These are phyloP conservation scores for Suillus ampliporus DNA, from an alignment of 768 basidiomycete genomes.

Conservation along the genomic window DNA sequence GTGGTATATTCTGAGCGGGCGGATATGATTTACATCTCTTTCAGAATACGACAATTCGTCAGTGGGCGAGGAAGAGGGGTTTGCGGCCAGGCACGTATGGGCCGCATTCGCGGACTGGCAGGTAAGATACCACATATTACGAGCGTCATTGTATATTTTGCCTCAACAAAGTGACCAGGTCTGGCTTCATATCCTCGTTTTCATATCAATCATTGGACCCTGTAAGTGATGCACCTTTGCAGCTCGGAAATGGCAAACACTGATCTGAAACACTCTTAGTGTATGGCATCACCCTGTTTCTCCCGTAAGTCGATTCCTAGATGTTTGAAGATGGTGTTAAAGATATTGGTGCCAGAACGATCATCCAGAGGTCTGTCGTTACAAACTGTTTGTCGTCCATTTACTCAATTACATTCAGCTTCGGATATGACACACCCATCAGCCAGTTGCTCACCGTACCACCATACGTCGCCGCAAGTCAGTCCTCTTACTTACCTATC, in stretches of 20 bases:
- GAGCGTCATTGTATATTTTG: not conserved
- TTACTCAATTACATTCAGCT: conserved; percentile 40
- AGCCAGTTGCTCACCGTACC: conserved; percentile 69
- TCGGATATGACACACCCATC: conserved; percentile 58
- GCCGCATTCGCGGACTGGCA: conserved; percentile 67
- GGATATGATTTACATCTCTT: not conserved
- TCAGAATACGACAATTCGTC: conserved; percentile 58
- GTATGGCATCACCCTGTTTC: conserved; percentile 73
- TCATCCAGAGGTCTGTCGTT: conserved; percentile 10
- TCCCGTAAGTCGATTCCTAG: conserved; percentile 54
- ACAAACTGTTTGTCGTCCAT: conserved; percentile 10
- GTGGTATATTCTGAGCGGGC: not conserved
- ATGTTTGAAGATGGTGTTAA: not conserved
- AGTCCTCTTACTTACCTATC: conserved; percentile 34
- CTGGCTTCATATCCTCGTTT: conserved; percentile 62
- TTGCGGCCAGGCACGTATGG: conserved; percentile 55
- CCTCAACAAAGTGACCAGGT: conserved; percentile 30
- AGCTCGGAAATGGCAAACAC: too few species aligned
- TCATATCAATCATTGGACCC: conserved; percentile 62
- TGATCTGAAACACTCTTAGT: conserved; percentile 42
- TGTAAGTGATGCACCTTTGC: conserved; percentile 45
- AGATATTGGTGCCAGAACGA: conserved; percentile 9
- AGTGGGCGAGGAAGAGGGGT: conserved; percentile 68
- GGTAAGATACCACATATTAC: conserved; percentile 31
- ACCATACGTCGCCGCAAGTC: conserved; percentile 66